Evolutionary conservation across 306 rosid species (phyloP).

Genomic region (Albizia julibrissin): DNA sequence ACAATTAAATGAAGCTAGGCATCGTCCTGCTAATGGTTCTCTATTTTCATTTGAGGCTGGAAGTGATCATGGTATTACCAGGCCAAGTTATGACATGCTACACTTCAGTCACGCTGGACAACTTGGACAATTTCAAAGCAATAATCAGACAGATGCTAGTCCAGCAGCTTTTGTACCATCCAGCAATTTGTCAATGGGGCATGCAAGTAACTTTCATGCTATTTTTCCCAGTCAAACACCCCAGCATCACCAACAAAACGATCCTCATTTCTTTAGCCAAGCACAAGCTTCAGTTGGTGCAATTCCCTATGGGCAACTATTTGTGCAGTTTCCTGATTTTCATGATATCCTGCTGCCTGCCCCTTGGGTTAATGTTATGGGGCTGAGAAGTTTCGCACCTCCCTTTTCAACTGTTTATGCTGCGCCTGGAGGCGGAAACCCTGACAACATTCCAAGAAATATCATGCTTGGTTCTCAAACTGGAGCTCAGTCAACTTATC

Average conservation of each 20-base stretch:
- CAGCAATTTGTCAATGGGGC: background rate
- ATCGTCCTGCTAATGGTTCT: background rate
- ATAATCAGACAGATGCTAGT: slow-evolving; percentile 19
- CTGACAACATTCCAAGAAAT: background rate
- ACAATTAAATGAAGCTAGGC: background rate
- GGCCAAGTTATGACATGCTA: slow-evolving; percentile 2
- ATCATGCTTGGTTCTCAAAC: slow-evolving; percentile 1
- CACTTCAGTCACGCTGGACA: background rate
- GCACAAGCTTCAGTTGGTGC: background rate
- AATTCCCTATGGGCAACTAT: background rate
- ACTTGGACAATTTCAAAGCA: background rate
- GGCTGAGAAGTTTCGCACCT: background rate
- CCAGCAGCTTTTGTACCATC: background rate
- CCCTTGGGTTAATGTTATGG: background rate
- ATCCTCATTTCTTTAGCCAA: background rate
- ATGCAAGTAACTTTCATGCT: background rate
- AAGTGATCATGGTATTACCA: background rate
- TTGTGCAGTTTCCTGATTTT: background rate
- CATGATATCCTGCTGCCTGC: background rate
- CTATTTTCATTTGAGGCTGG: slow-evolving; percentile 12
- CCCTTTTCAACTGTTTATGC: background rate
- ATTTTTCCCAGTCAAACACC: background rate
- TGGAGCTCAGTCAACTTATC: background rate
- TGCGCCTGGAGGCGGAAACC: slow-evolving; percentile 2
- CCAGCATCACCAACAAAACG: background rate